phyloP scores from a whole-genome alignment of 2,329 filamentous ascomycete genomes.

The Pseudogymnoascus sp. region DNA sequence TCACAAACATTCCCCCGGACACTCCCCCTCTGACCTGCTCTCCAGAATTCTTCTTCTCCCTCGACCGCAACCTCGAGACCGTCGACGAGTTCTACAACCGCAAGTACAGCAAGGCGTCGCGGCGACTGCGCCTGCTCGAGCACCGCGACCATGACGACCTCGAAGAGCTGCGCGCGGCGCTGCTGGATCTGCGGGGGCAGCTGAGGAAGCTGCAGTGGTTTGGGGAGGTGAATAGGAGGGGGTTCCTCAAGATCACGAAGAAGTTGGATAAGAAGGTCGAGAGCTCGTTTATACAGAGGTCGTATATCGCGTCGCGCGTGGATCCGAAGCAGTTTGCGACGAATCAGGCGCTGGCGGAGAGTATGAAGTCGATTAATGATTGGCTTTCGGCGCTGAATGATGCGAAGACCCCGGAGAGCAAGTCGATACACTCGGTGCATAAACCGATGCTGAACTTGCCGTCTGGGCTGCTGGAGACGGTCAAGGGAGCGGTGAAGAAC shows the following conservation, averaged over 20 bases:
- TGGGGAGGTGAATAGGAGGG: conserved; percentile 87
- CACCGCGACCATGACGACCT: conserved; percentile 79
- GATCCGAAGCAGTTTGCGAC: conserved; percentile 82
- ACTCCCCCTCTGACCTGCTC: conserved; percentile 31
- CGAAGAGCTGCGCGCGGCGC: conserved; percentile 81
- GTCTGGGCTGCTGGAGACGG: conserved; percentile 54
- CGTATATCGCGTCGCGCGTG: conserved; percentile 84
- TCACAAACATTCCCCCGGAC: conserved; percentile 15
- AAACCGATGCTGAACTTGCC: conserved; percentile 68
- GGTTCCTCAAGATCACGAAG: conserved; percentile 98
- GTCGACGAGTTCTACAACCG: conserved; percentile 97
- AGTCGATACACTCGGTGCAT: conserved; percentile 56
- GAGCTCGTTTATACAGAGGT: conserved; percentile 65
- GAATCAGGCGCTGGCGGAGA: conserved; percentile 48
- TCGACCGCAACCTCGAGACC: conserved; percentile 95
- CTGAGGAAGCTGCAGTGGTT: conserved; percentile 95
- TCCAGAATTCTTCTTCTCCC: conserved; percentile 88
- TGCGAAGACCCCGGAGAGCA: conserved; percentile 66
- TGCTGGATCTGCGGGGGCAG: conserved; percentile 80
- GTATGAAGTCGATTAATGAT: conserved; percentile 69
- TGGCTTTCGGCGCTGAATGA: conserved; percentile 81
- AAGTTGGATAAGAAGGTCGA: conserved; percentile 94
- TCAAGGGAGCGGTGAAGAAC: conserved; percentile 63
- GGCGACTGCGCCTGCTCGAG: conserved; percentile 73
- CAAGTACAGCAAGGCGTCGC: conserved; percentile 76